Evolutionary conservation across 2,329 filamentous ascomycete genomes (phyloP).

Genomic region (Graphilbum ipis-grandicollis): DNA sequence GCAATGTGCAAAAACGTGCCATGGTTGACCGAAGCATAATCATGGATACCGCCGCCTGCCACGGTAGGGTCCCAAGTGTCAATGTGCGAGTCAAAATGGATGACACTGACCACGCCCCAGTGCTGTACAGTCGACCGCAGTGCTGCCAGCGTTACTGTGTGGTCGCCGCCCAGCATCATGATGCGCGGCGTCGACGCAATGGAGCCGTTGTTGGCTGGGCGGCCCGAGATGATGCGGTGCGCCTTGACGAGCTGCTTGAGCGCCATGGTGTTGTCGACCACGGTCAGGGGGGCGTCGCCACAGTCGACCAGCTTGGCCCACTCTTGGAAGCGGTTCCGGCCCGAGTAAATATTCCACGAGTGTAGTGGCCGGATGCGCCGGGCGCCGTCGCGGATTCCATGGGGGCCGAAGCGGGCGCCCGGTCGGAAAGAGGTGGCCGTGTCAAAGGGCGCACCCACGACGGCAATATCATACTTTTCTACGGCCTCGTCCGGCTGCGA

Average conservation of each 20-base stretch:
- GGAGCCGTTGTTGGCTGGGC: conserved; percentile 22
- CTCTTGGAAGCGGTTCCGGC: conserved; percentile 49
- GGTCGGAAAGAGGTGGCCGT: conserved; percentile 16
- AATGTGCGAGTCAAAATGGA: conserved; percentile 42
- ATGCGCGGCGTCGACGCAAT: conserved; percentile 30
- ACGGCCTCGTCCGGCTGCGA: conserved; percentile 23
- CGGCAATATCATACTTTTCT: conserved; percentile 39
- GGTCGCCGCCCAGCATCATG: conserved; percentile 21
- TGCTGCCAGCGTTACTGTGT: conserved; percentile 37
- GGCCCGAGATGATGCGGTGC: conserved; percentile 18
- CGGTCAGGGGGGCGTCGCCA: conserved; percentile 61
- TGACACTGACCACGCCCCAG: conserved; percentile 33
- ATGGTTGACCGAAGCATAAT: conserved; percentile 44
- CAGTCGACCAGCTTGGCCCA: conserved; percentile 64
- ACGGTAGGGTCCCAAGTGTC: conserved; percentile 58
- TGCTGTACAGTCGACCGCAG: conserved; percentile 38
- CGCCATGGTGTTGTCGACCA: conserved; percentile 60
- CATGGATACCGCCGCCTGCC: conserved; percentile 37
- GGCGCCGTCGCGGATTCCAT: conserved; percentile 12
- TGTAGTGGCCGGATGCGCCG: conserved; percentile 10
- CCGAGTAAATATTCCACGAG: conserved; percentile 14
- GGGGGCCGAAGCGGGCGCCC: conserved; percentile 14
- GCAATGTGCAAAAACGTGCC: conserved; percentile 46
- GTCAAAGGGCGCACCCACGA: conserved; percentile 32
- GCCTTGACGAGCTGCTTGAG: conserved; percentile 59